Evolutionary conservation across 31 red algal genomes (phyloP).

Genomic region (Odonthalia washingtoniensis): DNA sequence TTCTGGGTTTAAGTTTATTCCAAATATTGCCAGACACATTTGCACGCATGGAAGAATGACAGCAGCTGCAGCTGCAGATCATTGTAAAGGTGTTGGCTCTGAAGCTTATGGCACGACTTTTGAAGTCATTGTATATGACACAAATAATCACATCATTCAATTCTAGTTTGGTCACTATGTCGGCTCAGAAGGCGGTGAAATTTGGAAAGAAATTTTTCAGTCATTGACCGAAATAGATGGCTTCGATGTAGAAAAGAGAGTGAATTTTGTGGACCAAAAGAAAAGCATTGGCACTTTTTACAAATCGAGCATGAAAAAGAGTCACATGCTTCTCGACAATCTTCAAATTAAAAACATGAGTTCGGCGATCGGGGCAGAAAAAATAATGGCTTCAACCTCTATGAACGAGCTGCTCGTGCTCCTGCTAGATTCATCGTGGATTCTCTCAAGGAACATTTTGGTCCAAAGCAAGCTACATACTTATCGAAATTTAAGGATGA

Average conservation of each 20-base stretch:
- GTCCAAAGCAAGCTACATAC: not conserved
- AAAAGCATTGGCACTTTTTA: conserved; percentile 42
- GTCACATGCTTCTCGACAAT: conserved; percentile 10
- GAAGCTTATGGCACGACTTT: conserved; percentile 42
- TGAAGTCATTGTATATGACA: conserved; percentile 36
- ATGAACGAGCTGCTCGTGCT: conserved; percentile 2
- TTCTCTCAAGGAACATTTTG: not conserved
- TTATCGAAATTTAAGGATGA: not conserved
- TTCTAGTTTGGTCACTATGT: conserved; percentile 35
- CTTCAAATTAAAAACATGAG: conserved; percentile 42
- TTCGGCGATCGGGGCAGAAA: conserved; percentile 3
- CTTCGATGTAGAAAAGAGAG: conserved; percentile 15
- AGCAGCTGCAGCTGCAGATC: conserved; percentile 13
- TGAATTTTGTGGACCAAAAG: conserved; percentile 26
- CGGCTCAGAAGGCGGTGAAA: conserved; percentile 20
- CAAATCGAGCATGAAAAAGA: not conserved
- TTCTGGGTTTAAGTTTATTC: conserved; percentile 32
- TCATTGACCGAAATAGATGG: not conserved
- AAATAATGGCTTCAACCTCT: not conserved
- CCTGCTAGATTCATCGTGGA: not conserved
- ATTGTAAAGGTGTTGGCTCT: conserved; percentile 34
- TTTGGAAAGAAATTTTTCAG: conserved; percentile 12
- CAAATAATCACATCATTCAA: conserved; percentile 41
- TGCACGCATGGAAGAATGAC: conserved; percentile 26
- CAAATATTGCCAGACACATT: conserved; percentile 27